Conservation (phyloP, 441 rosid genomes). For the Populus trichocarpa region DNA sequence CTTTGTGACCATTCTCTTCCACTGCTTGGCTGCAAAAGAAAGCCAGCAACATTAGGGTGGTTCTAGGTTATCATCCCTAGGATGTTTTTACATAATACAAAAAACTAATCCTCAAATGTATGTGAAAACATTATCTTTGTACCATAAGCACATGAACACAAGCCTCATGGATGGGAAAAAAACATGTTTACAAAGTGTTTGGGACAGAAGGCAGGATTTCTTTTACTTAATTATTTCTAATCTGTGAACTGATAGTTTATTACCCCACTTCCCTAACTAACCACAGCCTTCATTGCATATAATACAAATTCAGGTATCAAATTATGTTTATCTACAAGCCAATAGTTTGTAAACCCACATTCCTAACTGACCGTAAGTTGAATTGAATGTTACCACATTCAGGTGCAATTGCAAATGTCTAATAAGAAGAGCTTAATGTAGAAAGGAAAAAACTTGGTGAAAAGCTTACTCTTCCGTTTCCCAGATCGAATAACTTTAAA, state of each 20-base stretch:
- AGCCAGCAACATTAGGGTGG: neutral
- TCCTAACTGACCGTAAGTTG: neutral
- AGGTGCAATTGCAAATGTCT: neutral
- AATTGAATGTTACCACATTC: neutral
- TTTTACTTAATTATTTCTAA: neutral
- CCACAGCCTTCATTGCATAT: neutral
- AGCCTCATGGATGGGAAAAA: neutral
- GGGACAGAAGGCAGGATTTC: neutral
- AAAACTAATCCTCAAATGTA: neutral
- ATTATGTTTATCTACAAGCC: neutral
- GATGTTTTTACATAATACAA: neutral
- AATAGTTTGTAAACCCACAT: neutral
- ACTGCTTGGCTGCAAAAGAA: slow-evolving; percentile 64
- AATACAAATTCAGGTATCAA: neutral
- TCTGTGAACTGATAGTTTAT: neutral
- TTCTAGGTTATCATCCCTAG: neutral
- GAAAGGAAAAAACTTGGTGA: neutral
- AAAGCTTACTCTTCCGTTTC: slow-evolving; percentile 68
- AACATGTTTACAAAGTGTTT: neutral
- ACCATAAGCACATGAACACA: neutral
- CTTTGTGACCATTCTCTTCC: slow-evolving; percentile 94
- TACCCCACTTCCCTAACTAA: neutral
- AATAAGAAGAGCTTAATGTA: neutral
- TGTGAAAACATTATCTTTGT: neutral
- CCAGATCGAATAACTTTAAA: slow-evolving; percentile 85